Conservation (phyloP, 2,329 filamentous ascomycete species). For the Parastagonospora nodorum region DNA sequence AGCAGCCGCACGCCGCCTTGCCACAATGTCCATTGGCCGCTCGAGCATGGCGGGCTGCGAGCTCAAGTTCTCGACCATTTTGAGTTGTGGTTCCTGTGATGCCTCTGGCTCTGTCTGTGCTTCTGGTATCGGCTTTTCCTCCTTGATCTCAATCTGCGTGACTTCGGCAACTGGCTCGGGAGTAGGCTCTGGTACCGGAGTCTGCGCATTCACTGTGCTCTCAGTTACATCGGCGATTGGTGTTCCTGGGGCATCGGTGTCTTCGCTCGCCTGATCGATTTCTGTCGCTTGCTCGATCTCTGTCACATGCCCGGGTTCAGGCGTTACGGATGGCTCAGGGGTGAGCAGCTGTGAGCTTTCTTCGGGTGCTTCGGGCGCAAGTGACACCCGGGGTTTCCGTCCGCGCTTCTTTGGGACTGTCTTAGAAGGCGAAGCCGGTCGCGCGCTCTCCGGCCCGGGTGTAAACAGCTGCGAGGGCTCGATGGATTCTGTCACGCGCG, state of each 20-base stretch:
- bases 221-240: conserved; percentile 77
- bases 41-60: conserved; percentile 79
- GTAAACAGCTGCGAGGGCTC: conserved; percentile 68
- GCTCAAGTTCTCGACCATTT: conserved; percentile 70
- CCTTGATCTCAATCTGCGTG: conserved; percentile 69
- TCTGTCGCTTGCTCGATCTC: conserved; percentile 62
- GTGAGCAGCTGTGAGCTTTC: conserved; percentile 50
- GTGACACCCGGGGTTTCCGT: conserved; percentile 50
- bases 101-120: conserved; percentile 25
- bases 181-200: conserved; percentile 27
- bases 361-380: conserved; percentile 46
- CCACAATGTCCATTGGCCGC: conserved; percentile 89
- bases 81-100: conserved; percentile 46
- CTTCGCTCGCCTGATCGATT: conserved; percentile 61
- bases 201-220: conserved; percentile 65
- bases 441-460: conserved; percentile 60
- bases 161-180: conserved; percentile 65
- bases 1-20: conserved; percentile 76
- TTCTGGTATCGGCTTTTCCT: conserved; percentile 33
- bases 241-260: conserved; percentile 41
- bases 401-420: conserved; percentile 64
- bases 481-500: conserved; percentile 51
- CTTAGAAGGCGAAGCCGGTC: conserved; percentile 21
- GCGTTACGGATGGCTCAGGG: conserved; percentile 60
- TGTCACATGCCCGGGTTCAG: conserved; percentile 58